A percentile compares a stretch with the other conserved stretches of the same genome.
Evolutionary conservation across 306 rosid species (phyloP).

Genomic region (Castanospermum australe): DNA sequence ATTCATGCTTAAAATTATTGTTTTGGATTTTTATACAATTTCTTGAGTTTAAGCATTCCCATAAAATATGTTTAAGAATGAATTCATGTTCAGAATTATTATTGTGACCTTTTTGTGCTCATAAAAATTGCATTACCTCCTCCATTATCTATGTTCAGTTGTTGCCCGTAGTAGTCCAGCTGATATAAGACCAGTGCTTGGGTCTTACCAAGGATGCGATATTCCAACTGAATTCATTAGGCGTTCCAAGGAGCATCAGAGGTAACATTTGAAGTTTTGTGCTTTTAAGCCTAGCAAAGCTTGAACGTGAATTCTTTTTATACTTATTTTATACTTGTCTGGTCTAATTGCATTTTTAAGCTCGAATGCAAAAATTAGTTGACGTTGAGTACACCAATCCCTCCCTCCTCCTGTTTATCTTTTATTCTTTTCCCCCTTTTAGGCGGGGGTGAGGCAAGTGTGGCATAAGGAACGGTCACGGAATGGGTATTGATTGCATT

Average conservation of each 20-base stretch:
- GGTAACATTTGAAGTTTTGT: conserved; percentile 34
- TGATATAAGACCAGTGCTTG: conserved; percentile 85
- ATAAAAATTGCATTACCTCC: conserved; percentile 17
- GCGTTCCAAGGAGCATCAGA: conserved; percentile 82
- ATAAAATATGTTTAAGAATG: background rate
- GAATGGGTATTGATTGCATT: background rate
- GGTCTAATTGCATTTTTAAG: background rate
- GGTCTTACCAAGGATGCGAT: conserved; percentile 79
- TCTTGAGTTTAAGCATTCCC: conserved; percentile 63
- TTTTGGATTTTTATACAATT: conserved; percentile 49
- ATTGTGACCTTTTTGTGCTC: conserved; percentile 4
- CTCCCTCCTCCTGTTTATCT: too few relatives aligned
- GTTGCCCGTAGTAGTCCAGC: conserved; percentile 88
- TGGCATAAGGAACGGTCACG: background rate
- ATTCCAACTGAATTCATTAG: conserved; percentile 82
- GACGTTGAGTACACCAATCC: too few relatives aligned
- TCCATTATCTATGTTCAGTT: conserved; percentile 55
- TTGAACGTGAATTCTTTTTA: background rate
- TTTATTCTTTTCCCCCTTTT: too few relatives aligned
- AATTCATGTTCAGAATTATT: background rate
- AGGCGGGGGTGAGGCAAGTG: too few relatives aligned
- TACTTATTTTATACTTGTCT: background rate
- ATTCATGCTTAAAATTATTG: background rate
- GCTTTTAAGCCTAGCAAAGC: background rate
- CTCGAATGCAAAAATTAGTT: too few relatives aligned